Evolutionary conservation across 2,329 filamentous ascomycete genomes (phyloP), one percentile per base, ranked within the genome.

Genomic region (Tolypocladium endophyticum): DNA sequence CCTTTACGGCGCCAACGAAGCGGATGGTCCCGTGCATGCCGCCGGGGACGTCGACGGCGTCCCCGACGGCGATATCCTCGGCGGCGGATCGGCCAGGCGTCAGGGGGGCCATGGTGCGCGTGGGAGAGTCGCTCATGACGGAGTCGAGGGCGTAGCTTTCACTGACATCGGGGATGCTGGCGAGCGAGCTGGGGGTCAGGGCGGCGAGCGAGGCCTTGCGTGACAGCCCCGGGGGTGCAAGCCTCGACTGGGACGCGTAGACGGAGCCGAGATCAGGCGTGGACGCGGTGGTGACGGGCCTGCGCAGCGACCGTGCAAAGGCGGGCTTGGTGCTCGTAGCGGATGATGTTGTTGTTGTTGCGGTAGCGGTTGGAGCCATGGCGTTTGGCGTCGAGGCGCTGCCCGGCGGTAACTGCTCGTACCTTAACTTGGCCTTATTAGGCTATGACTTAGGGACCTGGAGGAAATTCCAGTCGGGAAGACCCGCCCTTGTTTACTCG

Each of bases 11-110:
- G 53, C 94, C 94, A 62, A 97, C 79, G 71, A 96, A 99, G 71
- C 89, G 93, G 65, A 97, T 87, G 2, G 85, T 88, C 56, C 94
- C 94, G 65, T 88, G 80, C 92, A 99, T 96, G 72, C 88, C 90
- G 50, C 94, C 94, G 1, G 93, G 92, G 55, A 97, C 93, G 66
- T 97, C 92, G 63, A 97, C 93, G 39, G 80, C 73, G 71, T 97
- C 93, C 65, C 93, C 93, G 47, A 94, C 80, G 64, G 86, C 81
- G 62, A 96, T 74, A 62, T 78, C 70, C 58, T 81, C 80, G 62
- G 76, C 74, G 64, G 70, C 77, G 65, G 69, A 75, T 73, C 81
- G 77, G 59, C 77, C 77, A 33, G 84, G 83, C 0, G 82, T 85
- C 58, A 77, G 71, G 57, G 78, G 75, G 78, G 84, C 84, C 58